Conservation (phyloP, 345 rosid genomes). For the Erucastrum elatum region DNA sequence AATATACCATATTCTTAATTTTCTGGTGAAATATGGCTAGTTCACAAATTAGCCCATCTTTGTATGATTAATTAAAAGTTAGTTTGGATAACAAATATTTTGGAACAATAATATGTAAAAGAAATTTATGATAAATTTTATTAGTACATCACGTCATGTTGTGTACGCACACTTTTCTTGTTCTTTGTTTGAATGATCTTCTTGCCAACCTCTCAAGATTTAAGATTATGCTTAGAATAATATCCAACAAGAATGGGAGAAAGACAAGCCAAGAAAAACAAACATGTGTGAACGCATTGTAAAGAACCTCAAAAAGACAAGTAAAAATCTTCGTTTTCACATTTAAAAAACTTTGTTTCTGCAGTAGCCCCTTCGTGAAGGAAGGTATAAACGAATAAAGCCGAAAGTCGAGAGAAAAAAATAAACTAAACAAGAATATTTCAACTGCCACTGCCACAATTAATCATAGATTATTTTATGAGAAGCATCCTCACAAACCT, state of each 20-base stretch:
- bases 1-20: too few species aligned
- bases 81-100: not conserved
- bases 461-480: conserved; percentile 22
- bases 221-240: not conserved
- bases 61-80: not conserved
- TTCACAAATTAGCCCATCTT: too few species aligned
- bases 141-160: conserved; percentile 50
- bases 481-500: conserved; percentile 2
- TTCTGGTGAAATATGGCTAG: too few species aligned
- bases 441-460: not conserved
- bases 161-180: conserved; percentile 45
- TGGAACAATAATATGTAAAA: not conserved
- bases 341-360: not conserved
- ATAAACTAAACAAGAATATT: not conserved
- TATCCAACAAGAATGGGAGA: not conserved
- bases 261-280: not conserved
- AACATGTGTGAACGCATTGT: conserved; percentile 22
- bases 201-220: not conserved
- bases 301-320: not conserved
- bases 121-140: not conserved
- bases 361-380: not conserved
- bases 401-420: conserved; percentile 9
- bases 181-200: not conserved
- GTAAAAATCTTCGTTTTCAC: not conserved
- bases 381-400: conserved; percentile 30